phyloP scores from a whole-genome alignment of 208 protist genomes.

The Leishmania arabica region DNA sequence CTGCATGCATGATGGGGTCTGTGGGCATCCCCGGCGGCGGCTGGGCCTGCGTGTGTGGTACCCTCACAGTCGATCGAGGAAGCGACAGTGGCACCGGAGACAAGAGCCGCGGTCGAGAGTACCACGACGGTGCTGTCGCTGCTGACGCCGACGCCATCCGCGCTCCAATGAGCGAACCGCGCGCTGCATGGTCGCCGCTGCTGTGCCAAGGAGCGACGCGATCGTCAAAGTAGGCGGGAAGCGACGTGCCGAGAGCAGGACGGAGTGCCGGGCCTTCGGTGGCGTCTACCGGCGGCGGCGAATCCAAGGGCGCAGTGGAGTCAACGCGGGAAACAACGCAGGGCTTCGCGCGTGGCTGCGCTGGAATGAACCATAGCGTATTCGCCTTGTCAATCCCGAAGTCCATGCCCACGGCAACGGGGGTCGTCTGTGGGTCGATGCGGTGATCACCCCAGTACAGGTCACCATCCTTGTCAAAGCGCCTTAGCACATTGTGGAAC shows the following conservation, averaged over 20 bases:
- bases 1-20: not conserved
- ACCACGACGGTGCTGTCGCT: conserved; percentile 8
- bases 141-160: not conserved
- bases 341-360: not conserved
- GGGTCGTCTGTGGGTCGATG: conserved; percentile 32
- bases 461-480: conserved; percentile 22
- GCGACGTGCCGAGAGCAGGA: conserved; percentile 8
- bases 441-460: conserved; percentile 41
- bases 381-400: conserved; percentile 39
- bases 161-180: not conserved
- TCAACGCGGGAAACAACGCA: not conserved
- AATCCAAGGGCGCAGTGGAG: conserved; percentile 8
- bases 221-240: conserved; percentile 16
- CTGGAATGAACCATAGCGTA: conserved; percentile 32
- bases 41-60: not conserved
- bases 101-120: conserved; percentile 19
- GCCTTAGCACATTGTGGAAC: conserved; percentile 52
- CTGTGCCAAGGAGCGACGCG: not conserved
- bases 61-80: not conserved
- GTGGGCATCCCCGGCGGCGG: not conserved
- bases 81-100: conserved; percentile 8
- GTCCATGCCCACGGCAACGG: conserved; percentile 37
- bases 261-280: not conserved
- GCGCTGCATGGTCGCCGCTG: not conserved
- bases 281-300: not conserved